Percentiles rank a stretch among this genome's conserved stretches.
These are phyloP conservation scores for Phytophthora crassamura DNA, from an alignment of 352 stramenopile genomes.

Conservation along the genomic window DNA sequence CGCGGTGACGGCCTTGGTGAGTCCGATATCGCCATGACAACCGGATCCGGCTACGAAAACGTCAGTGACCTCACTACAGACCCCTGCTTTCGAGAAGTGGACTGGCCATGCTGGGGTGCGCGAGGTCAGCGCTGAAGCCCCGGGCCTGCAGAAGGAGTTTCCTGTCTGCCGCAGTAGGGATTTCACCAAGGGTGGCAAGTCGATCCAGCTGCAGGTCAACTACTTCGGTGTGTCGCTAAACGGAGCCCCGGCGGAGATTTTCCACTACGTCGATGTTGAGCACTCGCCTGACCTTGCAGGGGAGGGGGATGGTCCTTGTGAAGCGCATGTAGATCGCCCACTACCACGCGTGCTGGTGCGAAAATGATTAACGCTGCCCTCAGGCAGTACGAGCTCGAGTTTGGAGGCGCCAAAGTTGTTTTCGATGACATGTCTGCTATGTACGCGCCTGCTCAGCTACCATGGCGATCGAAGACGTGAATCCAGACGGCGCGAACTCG, in stretches of 20 bases:
- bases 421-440: constrained; percentile 55
- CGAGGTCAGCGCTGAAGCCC: constrained; percentile 24
- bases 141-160: constrained; percentile 27
- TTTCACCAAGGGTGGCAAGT: constrained; percentile 30
- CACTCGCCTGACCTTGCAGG: constrained; percentile 27
- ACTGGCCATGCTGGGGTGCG: constrained; percentile 24
- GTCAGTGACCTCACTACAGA: constrained; percentile 49
- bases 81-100: constrained; percentile 38
- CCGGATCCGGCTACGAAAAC: constrained; percentile 45
- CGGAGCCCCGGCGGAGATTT: constrained; percentile 43
- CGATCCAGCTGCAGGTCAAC: constrained; percentile 47
- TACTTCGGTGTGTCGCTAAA: constrained; percentile 60
- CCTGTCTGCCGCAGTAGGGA: too few relatives aligned
- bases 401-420: constrained; percentile 48
- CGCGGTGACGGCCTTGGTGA: neutral
- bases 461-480: constrained; percentile 51
- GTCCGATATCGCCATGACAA: neutral
- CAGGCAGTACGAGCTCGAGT: constrained; percentile 44
- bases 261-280: constrained; percentile 60
- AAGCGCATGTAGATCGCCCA: constrained; percentile 16
- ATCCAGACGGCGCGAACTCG: constrained; percentile 32
- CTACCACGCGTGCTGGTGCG: constrained; percentile 47
- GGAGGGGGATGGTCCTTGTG: constrained; percentile 44
- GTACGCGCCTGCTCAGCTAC: constrained; percentile 43
- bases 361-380: constrained; percentile 55